These are phyloP conservation scores for Berberis vulgaris DNA, from an alignment of 164 flowering plant genomes.

Conservation along the genomic window DNA sequence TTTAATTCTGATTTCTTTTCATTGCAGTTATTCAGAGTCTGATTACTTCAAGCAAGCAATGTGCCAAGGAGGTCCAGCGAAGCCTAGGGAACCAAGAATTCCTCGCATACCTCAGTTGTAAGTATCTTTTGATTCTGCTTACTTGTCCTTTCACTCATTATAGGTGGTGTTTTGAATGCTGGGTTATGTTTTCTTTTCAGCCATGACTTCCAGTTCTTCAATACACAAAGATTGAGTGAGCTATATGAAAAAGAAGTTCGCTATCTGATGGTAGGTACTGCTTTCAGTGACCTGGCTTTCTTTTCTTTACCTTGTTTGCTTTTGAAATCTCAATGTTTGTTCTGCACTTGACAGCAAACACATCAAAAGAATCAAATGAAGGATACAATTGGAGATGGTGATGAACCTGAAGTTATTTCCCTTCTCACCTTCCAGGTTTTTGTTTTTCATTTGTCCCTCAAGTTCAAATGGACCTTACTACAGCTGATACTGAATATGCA, in stretches of 20 bases:
- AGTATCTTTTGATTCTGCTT: conserved; percentile 16
- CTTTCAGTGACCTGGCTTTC: not conserved
- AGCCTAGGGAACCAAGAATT: conserved; percentile 91
- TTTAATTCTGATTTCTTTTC: conserved; percentile 1
- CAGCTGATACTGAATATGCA: conserved; percentile 16
- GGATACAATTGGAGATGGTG: conserved; percentile 76
- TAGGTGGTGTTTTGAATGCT: not conserved
- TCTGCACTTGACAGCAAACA: not conserved
- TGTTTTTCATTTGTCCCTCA: not conserved
- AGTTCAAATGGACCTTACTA: not conserved
- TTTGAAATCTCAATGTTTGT: not conserved
- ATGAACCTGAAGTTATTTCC: conserved; percentile 86
- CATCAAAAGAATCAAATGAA: conserved; percentile 82
- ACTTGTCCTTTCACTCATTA: conserved; percentile 1
- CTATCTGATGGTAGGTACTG: conserved; percentile 67
- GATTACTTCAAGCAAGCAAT: conserved; percentile 98
- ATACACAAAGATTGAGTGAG: conserved; percentile 80
- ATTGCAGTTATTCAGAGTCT: conserved; percentile 70
- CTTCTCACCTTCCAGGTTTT: not conserved
- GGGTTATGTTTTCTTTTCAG: conserved; percentile 25
- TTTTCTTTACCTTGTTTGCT: not conserved
- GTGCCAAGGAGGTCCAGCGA: conserved; percentile 94
- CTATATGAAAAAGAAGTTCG: conserved; percentile 97
- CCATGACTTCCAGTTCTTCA: conserved; percentile 97
- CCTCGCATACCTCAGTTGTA: conserved; percentile 99